Conservation (phyloP, 345 rosid genomes). For the Anacardium occidentale region DNA sequence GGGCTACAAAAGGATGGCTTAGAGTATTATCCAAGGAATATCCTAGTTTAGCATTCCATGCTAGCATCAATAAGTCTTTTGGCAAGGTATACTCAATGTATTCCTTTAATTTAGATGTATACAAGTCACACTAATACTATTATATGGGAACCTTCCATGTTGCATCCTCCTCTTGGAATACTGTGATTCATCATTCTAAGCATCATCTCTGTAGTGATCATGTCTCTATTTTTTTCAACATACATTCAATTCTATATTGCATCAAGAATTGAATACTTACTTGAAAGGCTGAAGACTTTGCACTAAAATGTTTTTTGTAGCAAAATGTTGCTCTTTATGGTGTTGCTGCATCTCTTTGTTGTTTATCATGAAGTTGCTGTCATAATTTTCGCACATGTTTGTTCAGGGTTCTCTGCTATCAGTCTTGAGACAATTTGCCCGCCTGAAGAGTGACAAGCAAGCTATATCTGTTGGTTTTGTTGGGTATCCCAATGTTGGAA, state of each 20-base stretch:
- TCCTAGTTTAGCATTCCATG: conserved; percentile 97
- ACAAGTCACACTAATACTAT: neutral
- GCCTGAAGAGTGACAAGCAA: conserved; percentile 90
- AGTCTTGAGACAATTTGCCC: conserved; percentile 85
- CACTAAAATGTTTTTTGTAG: neutral
- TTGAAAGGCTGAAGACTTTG: neutral
- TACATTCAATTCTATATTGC: neutral
- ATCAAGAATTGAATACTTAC: neutral
- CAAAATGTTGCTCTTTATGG: neutral
- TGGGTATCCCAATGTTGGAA: conserved; percentile 97
- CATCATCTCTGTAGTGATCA: neutral
- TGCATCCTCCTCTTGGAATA: conserved; percentile 1
- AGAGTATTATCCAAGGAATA: conserved; percentile 82
- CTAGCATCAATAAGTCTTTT: conserved; percentile 82
- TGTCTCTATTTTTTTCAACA: neutral
- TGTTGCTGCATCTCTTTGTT: neutral
- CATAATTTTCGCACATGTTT: conserved; percentile 5
- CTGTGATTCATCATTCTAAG: neutral
- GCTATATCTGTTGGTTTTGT: conserved; percentile 93
- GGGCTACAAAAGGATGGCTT: conserved; percentile 97
- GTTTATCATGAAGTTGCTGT: neutral
- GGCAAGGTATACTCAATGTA: conserved; percentile 62
- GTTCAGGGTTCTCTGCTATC: conserved; percentile 89
- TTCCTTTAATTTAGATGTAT: neutral
- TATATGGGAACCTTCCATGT: neutral